Percentiles rank a stretch among this genome's conserved stretches.
Evolutionary conservation across 208 protist species (phyloP).

Genomic region (Novymonas esmeraldas): DNA sequence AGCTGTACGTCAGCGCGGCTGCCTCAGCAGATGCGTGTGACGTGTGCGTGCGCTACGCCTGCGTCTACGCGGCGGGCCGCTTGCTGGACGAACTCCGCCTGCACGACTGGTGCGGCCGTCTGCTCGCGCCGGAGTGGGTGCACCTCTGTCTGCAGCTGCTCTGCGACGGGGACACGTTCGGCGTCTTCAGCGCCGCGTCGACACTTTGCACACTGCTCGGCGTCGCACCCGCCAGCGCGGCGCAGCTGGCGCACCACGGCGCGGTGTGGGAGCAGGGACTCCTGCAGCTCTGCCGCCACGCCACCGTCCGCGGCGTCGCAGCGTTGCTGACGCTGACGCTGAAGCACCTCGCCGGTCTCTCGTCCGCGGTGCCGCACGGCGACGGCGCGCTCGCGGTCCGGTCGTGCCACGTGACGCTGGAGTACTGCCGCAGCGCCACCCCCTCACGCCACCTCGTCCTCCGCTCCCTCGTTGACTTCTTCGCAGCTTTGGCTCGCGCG

Average conservation of each 20-base stretch:
- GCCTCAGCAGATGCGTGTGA: slow-evolving; percentile 2
- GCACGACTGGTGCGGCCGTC: slow-evolving; percentile 11
- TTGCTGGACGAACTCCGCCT: slow-evolving; percentile 23
- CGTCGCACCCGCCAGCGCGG: background rate
- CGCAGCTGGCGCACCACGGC: background rate
- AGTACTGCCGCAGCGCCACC: slow-evolving; percentile 9
- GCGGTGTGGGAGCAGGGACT: slow-evolving; percentile 18
- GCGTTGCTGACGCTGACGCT: slow-evolving; percentile 13
- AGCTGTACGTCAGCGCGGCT: slow-evolving; percentile 1
- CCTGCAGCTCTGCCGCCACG: slow-evolving; percentile 15
- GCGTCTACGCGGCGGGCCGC: slow-evolving; percentile 25
- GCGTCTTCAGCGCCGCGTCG: slow-evolving; percentile 23
- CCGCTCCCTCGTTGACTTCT: slow-evolving; percentile 21
- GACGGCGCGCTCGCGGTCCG: background rate
- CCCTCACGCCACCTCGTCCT: slow-evolving; percentile 31
- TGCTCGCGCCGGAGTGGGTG: slow-evolving; percentile 17
- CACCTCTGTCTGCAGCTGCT: slow-evolving; percentile 12
- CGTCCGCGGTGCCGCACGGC: slow-evolving; percentile 1
- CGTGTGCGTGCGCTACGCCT: slow-evolving; percentile 23
- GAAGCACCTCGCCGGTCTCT: slow-evolving; percentile 20
- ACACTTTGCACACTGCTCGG: slow-evolving; percentile 28
- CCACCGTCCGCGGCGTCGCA: slow-evolving; percentile 17
- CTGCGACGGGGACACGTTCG: slow-evolving; percentile 14
- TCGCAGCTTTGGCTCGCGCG: slow-evolving; percentile 12
- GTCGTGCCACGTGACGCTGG: slow-evolving; percentile 10